phyloP scores from a whole-genome alignment of 169 alveolate species.

The Plasmodium yoelii region DNA sequence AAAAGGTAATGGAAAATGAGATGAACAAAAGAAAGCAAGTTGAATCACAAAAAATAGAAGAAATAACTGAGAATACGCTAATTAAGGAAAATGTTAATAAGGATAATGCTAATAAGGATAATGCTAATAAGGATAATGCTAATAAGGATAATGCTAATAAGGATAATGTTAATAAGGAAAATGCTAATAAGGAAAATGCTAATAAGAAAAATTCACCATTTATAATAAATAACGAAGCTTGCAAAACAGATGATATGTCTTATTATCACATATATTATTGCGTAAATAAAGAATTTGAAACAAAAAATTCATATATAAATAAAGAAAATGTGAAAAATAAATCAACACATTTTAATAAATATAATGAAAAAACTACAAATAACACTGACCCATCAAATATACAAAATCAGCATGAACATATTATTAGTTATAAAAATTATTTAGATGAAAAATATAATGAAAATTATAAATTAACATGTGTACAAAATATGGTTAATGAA shows the following conservation, averaged over 20 bases:
- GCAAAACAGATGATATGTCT: too few relatives aligned
- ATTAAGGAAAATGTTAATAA: too few relatives aligned
- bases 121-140: too few relatives aligned
- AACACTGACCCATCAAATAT: too few relatives aligned
- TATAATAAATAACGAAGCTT: too few relatives aligned
- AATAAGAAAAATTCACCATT: too few relatives aligned
- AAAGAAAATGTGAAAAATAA: neutral
- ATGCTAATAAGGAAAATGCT: too few relatives aligned
- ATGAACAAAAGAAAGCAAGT: neutral
- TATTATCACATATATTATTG: neutral
- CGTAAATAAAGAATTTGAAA: neutral
- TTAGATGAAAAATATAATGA: neutral
- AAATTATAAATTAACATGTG: neutral
- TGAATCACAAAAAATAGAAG: neutral
- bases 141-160: too few relatives aligned
- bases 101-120: too few relatives aligned
- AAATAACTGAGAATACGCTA: neutral
- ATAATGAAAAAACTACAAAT: too few relatives aligned
- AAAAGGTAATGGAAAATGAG: neutral
- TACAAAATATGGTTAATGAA: slow-evolving; percentile 20
- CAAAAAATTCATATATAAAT: neutral
- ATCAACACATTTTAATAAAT: neutral
- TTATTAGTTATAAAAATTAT: neutral
- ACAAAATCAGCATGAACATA: neutral
- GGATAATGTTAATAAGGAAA: neutral